Evolutionary conservation across 257 asterid species (phyloP).

Genomic region (Cynanchum wilfordii): DNA sequence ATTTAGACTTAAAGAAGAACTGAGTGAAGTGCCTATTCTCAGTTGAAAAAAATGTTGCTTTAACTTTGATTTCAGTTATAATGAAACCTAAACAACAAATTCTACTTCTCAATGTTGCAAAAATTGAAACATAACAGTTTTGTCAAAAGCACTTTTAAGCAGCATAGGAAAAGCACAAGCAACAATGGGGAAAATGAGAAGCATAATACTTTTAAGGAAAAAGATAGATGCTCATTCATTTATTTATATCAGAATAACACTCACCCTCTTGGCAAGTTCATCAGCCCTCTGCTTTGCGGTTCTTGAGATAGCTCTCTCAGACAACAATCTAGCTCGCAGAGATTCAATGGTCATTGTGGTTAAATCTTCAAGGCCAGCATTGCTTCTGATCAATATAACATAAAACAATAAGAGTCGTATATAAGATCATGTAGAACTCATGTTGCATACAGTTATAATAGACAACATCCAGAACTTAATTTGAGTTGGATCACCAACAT

Average conservation of each 20-base stretch:
- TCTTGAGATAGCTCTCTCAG: conserved; percentile 87
- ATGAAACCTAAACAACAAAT: not conserved
- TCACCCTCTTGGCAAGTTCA: conserved; percentile 84
- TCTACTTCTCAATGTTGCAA: not conserved
- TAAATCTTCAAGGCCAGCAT: conserved; percentile 53
- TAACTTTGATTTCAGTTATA: not conserved
- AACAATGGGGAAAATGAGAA: not conserved
- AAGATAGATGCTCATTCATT: not conserved
- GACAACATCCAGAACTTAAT: not conserved
- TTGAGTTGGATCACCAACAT: too few species aligned
- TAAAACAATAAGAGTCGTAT: not conserved
- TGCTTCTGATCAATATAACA: conserved; percentile 35
- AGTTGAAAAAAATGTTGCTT: not conserved
- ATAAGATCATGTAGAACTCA: not conserved
- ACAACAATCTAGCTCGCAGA: conserved; percentile 73
- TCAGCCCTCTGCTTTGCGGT: conserved; percentile 79
- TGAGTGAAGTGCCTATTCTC: not conserved
- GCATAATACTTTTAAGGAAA: conserved; percentile 7
- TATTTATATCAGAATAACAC: conserved; percentile 16
- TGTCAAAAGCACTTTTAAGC: not conserved
- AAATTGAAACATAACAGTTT: not conserved
- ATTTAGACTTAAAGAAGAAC: not conserved
- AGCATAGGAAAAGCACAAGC: not conserved
- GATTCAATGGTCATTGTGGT: conserved; percentile 73
- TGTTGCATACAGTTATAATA: not conserved